A percentile compares a stretch with the other conserved stretches of the same genome.
Conservation (phyloP, 2,329 filamentous ascomycete genomes). For the Aspergillus pseudoglaucus region DNA sequence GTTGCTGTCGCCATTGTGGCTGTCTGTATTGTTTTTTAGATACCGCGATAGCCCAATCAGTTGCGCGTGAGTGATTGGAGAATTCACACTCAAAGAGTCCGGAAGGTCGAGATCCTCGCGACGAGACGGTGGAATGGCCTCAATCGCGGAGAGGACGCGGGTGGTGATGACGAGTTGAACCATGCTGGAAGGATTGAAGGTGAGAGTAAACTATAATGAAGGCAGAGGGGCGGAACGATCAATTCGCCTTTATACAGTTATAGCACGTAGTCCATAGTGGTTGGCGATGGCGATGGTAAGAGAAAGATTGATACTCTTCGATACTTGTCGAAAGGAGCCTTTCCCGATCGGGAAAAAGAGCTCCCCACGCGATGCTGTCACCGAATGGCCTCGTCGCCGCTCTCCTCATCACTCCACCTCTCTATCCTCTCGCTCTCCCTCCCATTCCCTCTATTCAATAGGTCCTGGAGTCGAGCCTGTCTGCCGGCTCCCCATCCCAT, state of each 20-base stretch:
- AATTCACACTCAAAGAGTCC: conserved; percentile 18
- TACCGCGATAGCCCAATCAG: conserved; percentile 32
- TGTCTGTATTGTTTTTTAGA: conserved; percentile 10
- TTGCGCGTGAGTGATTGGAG: conserved; percentile 38
- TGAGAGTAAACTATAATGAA: conserved; percentile 3
- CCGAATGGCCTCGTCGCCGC: neutral
- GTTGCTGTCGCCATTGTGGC: neutral
- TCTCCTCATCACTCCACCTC: conserved; percentile 4
- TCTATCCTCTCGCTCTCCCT: conserved; percentile 2
- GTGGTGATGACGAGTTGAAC: conserved; percentile 37
- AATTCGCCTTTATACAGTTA: too few species aligned
- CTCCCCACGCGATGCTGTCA: conserved; percentile 16
- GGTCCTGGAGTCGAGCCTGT: conserved; percentile 1
- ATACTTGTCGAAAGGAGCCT: conserved; percentile 7
- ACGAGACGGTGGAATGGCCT: conserved; percentile 24
- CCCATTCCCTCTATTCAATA: neutral
- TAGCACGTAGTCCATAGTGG: too few species aligned
- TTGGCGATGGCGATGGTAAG: too few species aligned
- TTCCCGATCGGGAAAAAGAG: conserved; percentile 21
- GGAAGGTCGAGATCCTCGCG: conserved; percentile 32
- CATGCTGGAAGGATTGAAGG: conserved; percentile 20
- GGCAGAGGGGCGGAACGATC: conserved; percentile 1
- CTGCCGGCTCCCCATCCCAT: conserved; percentile 9
- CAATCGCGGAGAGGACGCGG: conserved; percentile 33
- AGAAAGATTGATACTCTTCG: too few species aligned